These are phyloP conservation scores for Botrytis tulipae DNA, from an alignment of 2,329 filamentous ascomycete genomes.

Conservation along the genomic window DNA sequence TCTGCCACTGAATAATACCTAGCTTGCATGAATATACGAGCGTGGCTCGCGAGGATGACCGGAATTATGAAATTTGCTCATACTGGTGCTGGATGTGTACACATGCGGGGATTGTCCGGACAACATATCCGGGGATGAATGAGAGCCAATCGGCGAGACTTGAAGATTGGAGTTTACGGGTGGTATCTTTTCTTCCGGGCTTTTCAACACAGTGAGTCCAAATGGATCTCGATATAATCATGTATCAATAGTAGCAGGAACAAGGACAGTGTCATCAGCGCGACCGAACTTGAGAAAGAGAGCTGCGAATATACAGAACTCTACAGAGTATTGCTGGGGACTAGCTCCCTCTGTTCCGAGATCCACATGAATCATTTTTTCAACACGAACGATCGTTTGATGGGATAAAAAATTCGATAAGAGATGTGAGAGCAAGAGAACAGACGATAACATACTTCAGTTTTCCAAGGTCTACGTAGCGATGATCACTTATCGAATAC, in stretches of 20 bases:
- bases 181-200: too few species aligned
- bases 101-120: too few species aligned
- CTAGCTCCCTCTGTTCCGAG: too few species aligned
- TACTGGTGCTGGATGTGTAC: too few species aligned
- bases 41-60: too few species aligned
- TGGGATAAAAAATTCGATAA: neutral
- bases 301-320: neutral
- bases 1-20: too few species aligned
- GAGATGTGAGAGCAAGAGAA: too few species aligned
- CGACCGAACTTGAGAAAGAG: slow-evolving; percentile 1
- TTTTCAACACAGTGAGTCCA: neutral
- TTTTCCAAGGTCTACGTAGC: neutral
- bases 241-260: neutral
- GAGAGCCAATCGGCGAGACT: too few species aligned
- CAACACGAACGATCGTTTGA: neutral
- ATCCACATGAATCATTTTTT: neutral
- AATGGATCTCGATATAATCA: neutral
- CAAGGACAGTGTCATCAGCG: neutral
- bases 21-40: neutral
- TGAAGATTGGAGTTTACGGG: too few species aligned
- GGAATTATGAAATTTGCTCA: too few species aligned
- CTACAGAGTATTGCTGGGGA: neutral
- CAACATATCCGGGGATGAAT: too few species aligned
- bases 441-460: neutral
- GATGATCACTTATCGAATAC: neutral